A percentile compares a stretch with the other conserved stretches of the same genome.
Evolutionary conservation across 208 protist species (phyloP).

Genomic region (Acanthamoeba lugdunensis): DNA sequence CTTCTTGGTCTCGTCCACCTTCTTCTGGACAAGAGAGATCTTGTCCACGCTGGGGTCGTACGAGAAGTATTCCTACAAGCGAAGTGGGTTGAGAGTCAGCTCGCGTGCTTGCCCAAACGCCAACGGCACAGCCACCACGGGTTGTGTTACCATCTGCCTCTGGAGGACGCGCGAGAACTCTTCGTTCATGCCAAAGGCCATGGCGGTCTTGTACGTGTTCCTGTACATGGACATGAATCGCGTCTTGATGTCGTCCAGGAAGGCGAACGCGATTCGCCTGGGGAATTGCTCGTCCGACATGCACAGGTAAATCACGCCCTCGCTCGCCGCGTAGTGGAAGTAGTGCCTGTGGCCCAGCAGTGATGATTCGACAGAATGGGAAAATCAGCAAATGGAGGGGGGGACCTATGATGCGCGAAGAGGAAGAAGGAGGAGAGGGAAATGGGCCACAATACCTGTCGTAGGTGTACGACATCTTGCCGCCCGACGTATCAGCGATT

Average conservation of each 20-base stretch:
- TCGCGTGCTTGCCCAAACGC: no score
- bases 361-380: constrained; percentile 19
- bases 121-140: neutral
- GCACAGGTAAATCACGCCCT: constrained; percentile 87
- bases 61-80: constrained; percentile 77
- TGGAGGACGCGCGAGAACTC: constrained; percentile 85
- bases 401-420: neutral
- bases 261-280: constrained; percentile 86
- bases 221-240: constrained; percentile 84
- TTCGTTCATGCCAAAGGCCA: constrained; percentile 84
- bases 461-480: constrained; percentile 89
- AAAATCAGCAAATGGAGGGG: constrained; percentile 8
- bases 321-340: constrained; percentile 88
- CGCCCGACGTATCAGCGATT: constrained; percentile 81
- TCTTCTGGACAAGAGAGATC: constrained; percentile 75
- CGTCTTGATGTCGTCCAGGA: constrained; percentile 88
- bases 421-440: constrained; percentile 11
- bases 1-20: constrained; percentile 87
- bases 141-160: constrained; percentile 82
- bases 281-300: constrained; percentile 89
- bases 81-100: neutral
- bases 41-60: constrained; percentile 81
- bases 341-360: constrained; percentile 81
- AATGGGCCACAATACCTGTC: constrained; percentile 81
- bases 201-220: constrained; percentile 77